Conservation (phyloP, 371 early-diverging fungal species). For the Cokeromyces recurvatus region DNA sequence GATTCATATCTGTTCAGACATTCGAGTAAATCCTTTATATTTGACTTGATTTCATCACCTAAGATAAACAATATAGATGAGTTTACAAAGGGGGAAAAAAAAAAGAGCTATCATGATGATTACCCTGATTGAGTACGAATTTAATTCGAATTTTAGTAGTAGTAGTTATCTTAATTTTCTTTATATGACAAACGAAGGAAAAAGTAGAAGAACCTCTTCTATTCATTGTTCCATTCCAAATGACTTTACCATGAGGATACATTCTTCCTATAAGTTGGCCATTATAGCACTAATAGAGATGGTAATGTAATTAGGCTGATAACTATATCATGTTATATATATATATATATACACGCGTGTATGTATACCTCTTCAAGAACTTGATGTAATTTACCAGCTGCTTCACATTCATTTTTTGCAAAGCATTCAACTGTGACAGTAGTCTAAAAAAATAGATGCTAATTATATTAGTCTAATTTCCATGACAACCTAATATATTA, state of each 20-base stretch:
- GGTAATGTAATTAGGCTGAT: background rate
- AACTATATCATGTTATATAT: too few relatives aligned
- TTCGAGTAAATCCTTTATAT: slow-evolving; percentile 8
- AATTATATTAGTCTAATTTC: slow-evolving; percentile 1
- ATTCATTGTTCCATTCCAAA: slow-evolving; percentile 18
- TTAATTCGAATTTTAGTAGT: slow-evolving; percentile 10
- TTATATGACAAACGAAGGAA: slow-evolving; percentile 15
- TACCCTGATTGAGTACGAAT: slow-evolving; percentile 5
- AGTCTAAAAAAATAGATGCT: too few relatives aligned
- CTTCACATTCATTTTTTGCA: slow-evolving; percentile 19
- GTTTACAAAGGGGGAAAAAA: too few relatives aligned
- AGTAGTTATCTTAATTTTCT: background rate
- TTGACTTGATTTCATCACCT: slow-evolving; percentile 3
- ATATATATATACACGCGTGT: background rate
- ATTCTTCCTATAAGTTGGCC: slow-evolving; percentile 20
- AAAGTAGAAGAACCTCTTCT: too few relatives aligned
- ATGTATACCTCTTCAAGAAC: slow-evolving; percentile 19
- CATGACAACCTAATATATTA: background rate
- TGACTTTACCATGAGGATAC: slow-evolving; percentile 18
- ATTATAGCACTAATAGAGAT: slow-evolving; percentile 9
- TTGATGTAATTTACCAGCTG: slow-evolving; percentile 24
- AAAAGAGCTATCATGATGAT: too few relatives aligned
- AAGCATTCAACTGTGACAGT: slow-evolving; percentile 12
- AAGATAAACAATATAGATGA: too few relatives aligned
- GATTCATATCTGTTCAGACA: slow-evolving; percentile 17